Conservation (phyloP, 2,329 filamentous ascomycete species). For the Ceratocystis destructans region DNA sequence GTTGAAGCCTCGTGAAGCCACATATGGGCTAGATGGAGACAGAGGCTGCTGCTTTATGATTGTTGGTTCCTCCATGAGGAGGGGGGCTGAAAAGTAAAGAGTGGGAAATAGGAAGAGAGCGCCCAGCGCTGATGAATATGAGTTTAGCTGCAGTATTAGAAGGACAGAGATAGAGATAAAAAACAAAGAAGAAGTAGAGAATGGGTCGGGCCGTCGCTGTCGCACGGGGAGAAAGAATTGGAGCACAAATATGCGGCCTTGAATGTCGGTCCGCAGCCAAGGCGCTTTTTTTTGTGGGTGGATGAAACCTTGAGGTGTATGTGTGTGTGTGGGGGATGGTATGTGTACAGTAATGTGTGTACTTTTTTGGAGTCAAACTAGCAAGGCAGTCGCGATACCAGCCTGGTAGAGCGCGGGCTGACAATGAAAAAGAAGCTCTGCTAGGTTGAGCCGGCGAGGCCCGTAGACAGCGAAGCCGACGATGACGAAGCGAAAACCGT, state of each 20-base stretch:
- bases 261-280: not conserved
- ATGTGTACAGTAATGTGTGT: not conserved
- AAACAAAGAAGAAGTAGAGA: not conserved
- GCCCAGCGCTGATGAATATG: not conserved
- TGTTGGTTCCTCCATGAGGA: conserved; percentile 9
- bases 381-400: not conserved
- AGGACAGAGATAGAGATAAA: not conserved
- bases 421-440: not conserved
- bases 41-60: conserved; percentile 10
- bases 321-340: not conserved
- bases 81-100: no score
- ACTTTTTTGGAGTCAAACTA: not conserved
- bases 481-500: not conserved
- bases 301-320: not conserved
- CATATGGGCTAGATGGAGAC: conserved; percentile 13
- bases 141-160: not conserved
- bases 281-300: not conserved
- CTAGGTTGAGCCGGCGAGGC: not conserved
- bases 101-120: not conserved
- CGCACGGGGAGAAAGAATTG: not conserved
- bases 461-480: not conserved
- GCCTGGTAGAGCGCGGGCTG: conserved; percentile 7
- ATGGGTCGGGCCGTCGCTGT: not conserved
- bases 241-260: not conserved
- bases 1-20: conserved; percentile 11